These are phyloP conservation scores for Ilex paraguariensis DNA, from an alignment of 305 asterid genomes.

Conservation along the genomic window DNA sequence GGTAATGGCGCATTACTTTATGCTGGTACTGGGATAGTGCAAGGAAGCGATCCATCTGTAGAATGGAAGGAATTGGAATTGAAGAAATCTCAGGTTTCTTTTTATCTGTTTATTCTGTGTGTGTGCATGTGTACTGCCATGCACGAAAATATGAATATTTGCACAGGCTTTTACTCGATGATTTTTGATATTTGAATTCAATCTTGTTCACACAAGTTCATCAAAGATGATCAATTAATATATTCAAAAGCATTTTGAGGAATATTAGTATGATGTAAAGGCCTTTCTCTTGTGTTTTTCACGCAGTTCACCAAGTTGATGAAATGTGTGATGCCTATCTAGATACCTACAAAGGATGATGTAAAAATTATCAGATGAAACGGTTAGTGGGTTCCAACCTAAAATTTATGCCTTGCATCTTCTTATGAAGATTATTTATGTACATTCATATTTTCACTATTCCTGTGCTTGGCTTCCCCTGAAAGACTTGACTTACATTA, in stretches of 20 bases:
- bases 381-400: conserved; percentile 12
- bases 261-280: too few relatives aligned
- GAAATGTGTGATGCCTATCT: conserved; percentile 52
- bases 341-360: conserved; percentile 29
- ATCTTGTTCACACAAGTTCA: neutral
- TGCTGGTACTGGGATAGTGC: conserved; percentile 95
- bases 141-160: too few relatives aligned
- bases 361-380: conserved; percentile 24
- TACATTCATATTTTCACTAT: too few relatives aligned
- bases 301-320: conserved; percentile 84
- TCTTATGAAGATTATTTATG: too few relatives aligned
- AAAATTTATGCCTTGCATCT: too few relatives aligned
- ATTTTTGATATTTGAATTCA: too few relatives aligned
- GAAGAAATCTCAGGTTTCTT: conserved; percentile 87
- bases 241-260: conserved; percentile 1
- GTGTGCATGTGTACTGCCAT: too few relatives aligned
- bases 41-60: conserved; percentile 72
- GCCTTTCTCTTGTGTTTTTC: conserved; percentile 1
- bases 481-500: too few relatives aligned
- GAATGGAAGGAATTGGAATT: conserved; percentile 98
- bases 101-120: neutral
- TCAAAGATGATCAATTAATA: neutral
- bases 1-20: conserved; percentile 75
- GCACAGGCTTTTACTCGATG: too few relatives aligned
- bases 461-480: too few relatives aligned